A percentile compares a stretch with the other conserved stretches of the same genome.
Evolutionary conservation across 2,329 filamentous ascomycete genomes (phyloP).

Genomic region (Trichophyton schoenleinii): DNA sequence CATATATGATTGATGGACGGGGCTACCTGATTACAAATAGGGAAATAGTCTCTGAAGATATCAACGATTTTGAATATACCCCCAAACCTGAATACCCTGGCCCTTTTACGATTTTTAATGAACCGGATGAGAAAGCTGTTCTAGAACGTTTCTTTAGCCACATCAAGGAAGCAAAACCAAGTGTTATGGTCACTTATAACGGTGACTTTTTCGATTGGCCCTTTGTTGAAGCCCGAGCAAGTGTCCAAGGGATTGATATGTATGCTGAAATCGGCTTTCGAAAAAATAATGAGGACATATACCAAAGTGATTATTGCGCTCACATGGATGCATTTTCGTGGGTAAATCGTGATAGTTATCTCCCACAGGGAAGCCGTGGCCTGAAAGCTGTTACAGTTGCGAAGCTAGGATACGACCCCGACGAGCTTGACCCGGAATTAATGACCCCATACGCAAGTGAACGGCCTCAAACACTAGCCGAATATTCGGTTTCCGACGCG

Average conservation of each 20-base stretch:
- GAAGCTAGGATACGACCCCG: constrained; percentile 95
- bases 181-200: constrained; percentile 99
- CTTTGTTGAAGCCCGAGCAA: constrained; percentile 86
- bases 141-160: constrained; percentile 90
- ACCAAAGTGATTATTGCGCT: constrained; percentile 87
- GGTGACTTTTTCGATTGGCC: constrained; percentile 99
- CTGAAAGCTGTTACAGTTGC: constrained; percentile 95
- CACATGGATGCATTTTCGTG: constrained; percentile 99
- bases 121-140: constrained; percentile 77
- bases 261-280: constrained; percentile 96
- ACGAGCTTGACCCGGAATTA: constrained; percentile 90
- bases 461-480: constrained; percentile 81
- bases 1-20: constrained; percentile 99
- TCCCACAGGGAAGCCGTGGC: constrained; percentile 92
- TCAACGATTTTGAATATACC: constrained; percentile 95
- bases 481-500: constrained; percentile 97
- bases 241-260: constrained; percentile 95
- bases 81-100: constrained; percentile 93
- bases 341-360: constrained; percentile 97
- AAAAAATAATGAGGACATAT: constrained; percentile 91
- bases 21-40: constrained; percentile 96
- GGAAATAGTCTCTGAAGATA: constrained; percentile 95
- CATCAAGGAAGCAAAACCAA: constrained; percentile 86
- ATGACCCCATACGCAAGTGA: constrained; percentile 87
- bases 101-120: constrained; percentile 96